These are phyloP conservation scores for Aspergillus sp. DNA, from an alignment of 2,329 filamentous ascomycete genomes.

Conservation along the genomic window DNA sequence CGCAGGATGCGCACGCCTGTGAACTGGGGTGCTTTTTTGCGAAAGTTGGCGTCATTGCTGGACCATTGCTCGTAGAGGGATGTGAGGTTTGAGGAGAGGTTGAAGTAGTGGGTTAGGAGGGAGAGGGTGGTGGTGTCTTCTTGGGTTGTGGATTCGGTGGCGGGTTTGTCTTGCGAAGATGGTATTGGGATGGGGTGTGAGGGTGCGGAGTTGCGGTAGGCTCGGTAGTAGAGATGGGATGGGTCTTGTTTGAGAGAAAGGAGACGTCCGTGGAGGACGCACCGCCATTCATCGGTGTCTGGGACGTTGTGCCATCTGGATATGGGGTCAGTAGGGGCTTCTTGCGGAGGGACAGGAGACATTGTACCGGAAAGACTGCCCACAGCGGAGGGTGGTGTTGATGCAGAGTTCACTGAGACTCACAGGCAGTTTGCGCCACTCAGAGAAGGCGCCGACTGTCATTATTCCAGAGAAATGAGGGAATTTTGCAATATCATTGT, in stretches of 20 bases:
- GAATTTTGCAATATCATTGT: background rate
- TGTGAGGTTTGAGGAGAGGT: conserved; percentile 72
- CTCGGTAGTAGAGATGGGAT: conserved; percentile 74
- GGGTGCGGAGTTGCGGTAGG: conserved; percentile 50
- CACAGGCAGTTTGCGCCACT: conserved; percentile 85
- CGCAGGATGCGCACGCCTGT: conserved; percentile 86
- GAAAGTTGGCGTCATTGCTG: conserved; percentile 79
- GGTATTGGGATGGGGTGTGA: conserved; percentile 8
- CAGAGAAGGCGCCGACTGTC: conserved; percentile 54
- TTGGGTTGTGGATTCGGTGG: conserved; percentile 24
- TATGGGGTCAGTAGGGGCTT: background rate
- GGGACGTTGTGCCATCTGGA: conserved; percentile 76
- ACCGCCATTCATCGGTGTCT: conserved; percentile 80
- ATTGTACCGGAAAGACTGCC: conserved; percentile 76
- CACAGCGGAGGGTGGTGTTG: conserved; percentile 89
- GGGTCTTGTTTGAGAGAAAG: conserved; percentile 81
- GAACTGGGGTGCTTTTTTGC: conserved; percentile 80
- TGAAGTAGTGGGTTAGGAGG: conserved; percentile 82
- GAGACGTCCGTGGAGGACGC: conserved; percentile 80
- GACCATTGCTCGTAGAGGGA: conserved; percentile 86
- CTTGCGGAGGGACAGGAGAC: background rate
- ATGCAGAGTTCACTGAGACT: conserved; percentile 84
- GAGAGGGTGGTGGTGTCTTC: conserved; percentile 67
- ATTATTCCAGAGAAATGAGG: conserved; percentile 19
- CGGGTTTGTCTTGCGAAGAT: conserved; percentile 1